phyloP scores from a whole-genome alignment of 2,329 filamentous ascomycete species.

The Hymenoscyphus occultus region DNA sequence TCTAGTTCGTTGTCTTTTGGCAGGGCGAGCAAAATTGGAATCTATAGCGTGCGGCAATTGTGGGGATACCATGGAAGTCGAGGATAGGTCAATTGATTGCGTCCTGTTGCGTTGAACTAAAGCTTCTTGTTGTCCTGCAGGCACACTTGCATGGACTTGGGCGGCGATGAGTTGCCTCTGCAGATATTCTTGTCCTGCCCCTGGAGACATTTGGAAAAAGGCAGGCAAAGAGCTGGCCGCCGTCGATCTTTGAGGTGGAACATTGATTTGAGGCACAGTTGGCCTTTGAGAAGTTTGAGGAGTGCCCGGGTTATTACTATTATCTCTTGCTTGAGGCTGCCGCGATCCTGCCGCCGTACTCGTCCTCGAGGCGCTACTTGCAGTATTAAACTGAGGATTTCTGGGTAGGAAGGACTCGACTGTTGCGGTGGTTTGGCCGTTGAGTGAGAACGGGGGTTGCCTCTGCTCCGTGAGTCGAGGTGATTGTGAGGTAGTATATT shows the following conservation, averaged over 20 bases:
- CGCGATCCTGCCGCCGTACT: not conserved
- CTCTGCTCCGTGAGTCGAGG: not conserved
- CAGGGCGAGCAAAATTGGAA: not conserved
- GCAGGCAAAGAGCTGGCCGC: not conserved
- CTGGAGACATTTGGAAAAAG: not conserved
- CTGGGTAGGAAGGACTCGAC: not conserved
- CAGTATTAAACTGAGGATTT: not conserved
- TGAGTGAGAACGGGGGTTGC: not conserved
- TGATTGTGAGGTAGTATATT: not conserved
- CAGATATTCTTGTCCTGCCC: not conserved
- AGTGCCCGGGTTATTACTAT: not conserved
- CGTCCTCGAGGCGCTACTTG: not conserved
- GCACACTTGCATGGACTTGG: not conserved
- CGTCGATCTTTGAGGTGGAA: not conserved
- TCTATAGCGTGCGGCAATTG: not conserved
- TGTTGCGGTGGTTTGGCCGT: not conserved
- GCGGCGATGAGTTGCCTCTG: not conserved
- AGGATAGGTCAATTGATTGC: not conserved
- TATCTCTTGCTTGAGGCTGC: not conserved
- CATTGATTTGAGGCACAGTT: not conserved
- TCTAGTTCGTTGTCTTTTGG: conserved; percentile 23
- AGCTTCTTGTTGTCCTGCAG: not conserved
- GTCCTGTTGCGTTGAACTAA: not conserved
- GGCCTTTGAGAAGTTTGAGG: not conserved
- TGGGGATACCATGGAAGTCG: conserved; percentile 7